Evolutionary conservation across 2,329 filamentous ascomycete species (phyloP).

Genomic region (Xylaria sp.): DNA sequence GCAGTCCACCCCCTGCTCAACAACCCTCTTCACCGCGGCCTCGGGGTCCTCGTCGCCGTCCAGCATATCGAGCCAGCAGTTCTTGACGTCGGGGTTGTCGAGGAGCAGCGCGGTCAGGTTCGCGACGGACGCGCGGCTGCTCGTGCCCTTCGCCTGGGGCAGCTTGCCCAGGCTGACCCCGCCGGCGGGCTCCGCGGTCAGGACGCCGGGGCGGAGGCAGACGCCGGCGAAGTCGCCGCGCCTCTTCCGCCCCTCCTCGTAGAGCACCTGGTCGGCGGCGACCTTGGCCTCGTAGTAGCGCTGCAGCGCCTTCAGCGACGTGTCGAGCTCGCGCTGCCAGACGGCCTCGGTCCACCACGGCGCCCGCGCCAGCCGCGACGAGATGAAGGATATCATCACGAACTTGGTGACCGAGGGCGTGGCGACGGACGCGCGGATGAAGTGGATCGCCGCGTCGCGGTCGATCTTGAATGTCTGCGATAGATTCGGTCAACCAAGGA

Average conservation of each 20-base stretch:
- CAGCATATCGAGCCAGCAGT: conserved; percentile 57
- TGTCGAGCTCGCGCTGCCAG: conserved; percentile 47
- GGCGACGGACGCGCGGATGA: conserved; percentile 61
- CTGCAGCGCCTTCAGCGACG: conserved; percentile 47
- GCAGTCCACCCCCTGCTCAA: conserved; percentile 53
- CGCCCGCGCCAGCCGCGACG: conserved; percentile 54
- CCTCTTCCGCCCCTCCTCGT: conserved; percentile 48
- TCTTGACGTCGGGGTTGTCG: conserved; percentile 50
- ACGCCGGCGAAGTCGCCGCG: conserved; percentile 50
- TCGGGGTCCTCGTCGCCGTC: conserved; percentile 54
- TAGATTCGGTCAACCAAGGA: conserved; percentile 2
- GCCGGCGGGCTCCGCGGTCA: conserved; percentile 54
- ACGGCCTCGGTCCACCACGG: conserved; percentile 56
- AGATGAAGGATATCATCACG: conserved; percentile 65
- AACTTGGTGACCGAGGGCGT: conserved; percentile 61
- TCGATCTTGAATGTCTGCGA: conserved; percentile 35
- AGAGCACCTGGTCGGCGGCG: conserved; percentile 60
- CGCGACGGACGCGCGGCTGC: conserved; percentile 64
- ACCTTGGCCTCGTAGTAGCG: conserved; percentile 64
- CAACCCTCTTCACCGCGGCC: conserved; percentile 51
- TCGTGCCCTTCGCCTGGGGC: conserved; percentile 40
- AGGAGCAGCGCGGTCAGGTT: conserved; percentile 59
- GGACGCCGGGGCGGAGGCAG: conserved; percentile 54
- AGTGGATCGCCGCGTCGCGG: conserved; percentile 63
- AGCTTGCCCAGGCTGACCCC: conserved; percentile 53